Percentiles rank a stretch among this genome's conserved stretches.
Conservation (phyloP, 2,329 filamentous ascomycete genomes). For the Epichloe elymi region DNA sequence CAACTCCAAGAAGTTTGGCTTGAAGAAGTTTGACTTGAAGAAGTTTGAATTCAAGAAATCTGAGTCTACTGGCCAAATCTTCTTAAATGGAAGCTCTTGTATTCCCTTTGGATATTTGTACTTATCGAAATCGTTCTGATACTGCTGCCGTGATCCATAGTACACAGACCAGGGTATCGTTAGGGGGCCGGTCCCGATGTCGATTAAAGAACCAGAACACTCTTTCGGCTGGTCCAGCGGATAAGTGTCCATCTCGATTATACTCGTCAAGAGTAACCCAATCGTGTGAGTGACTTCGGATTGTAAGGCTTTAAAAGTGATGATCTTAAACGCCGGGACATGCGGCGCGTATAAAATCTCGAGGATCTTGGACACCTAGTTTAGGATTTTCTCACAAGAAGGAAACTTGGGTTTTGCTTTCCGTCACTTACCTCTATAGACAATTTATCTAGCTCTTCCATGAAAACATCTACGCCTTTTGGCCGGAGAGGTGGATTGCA, state of each 20-base stretch:
- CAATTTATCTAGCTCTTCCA: conserved; percentile 6
- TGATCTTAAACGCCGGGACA: conserved; percentile 22
- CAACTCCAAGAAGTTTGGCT: neutral
- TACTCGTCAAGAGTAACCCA: conserved; percentile 8
- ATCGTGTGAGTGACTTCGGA: conserved; percentile 10
- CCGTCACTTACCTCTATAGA: neutral
- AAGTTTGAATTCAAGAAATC: neutral
- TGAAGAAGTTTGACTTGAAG: neutral
- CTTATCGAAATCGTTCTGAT: neutral
- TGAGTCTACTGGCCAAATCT: neutral
- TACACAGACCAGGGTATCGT: neutral
- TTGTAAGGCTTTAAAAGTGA: conserved; percentile 7
- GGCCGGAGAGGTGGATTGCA: conserved; percentile 22
- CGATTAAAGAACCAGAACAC: neutral
- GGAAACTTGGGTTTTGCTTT: neutral
- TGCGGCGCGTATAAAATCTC: conserved; percentile 26
- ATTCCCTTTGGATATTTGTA: neutral
- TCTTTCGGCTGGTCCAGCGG: neutral
- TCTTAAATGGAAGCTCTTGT: neutral
- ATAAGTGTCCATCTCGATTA: conserved; percentile 5
- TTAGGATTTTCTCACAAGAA: neutral
- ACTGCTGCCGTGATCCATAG: neutral
- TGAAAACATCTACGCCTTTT: conserved; percentile 15
- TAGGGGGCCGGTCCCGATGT: neutral
- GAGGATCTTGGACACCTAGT: conserved; percentile 6